Evolutionary conservation across 805 yeast species (phyloP).

Genomic region (Helenozyma baotianmanensis): DNA sequence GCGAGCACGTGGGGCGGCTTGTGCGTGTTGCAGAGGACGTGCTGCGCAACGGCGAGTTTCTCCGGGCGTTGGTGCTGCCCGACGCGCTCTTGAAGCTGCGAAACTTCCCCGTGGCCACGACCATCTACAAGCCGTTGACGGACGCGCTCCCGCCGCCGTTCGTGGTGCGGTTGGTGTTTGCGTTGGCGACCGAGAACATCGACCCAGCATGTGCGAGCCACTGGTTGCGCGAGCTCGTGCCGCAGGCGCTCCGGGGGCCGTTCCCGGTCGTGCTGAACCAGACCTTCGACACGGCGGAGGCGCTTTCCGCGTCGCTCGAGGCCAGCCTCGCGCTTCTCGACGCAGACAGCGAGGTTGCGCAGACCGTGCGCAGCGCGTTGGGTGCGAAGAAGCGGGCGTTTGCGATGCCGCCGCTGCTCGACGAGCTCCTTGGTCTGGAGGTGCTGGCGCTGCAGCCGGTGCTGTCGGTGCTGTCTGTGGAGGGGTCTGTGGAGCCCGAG

Average conservation of each 20-base stretch:
- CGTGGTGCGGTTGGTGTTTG: background rate
- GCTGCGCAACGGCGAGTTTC: background rate
- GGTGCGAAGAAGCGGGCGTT: constrained; percentile 1
- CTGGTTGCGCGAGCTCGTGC: background rate
- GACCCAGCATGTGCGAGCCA: background rate
- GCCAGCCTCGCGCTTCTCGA: constrained; percentile 1
- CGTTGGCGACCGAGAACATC: constrained; percentile 1
- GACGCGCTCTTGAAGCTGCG: constrained; percentile 1
- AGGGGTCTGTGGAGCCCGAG: too few species aligned
- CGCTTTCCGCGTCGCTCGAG: constrained; percentile 1
- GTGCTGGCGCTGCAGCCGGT: too few species aligned
- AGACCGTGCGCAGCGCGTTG: background rate
- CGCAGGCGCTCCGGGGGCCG: background rate
- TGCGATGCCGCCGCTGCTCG: constrained; percentile 8
- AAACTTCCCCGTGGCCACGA: background rate
- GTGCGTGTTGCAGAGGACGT: too few species aligned
- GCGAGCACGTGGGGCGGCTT: too few species aligned
- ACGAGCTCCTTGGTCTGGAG: too few species aligned
- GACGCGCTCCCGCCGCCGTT: background rate
- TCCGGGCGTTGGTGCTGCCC: constrained; percentile 1
- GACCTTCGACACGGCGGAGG: constrained; percentile 1
- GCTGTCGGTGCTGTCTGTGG: too few species aligned
- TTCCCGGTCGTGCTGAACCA: constrained; percentile 5
- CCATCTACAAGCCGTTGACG: background rate
- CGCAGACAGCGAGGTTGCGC: background rate